Evolutionary conservation across 768 basidiomycete species (phyloP).

Genomic region (Amanita pallidorosea): DNA sequence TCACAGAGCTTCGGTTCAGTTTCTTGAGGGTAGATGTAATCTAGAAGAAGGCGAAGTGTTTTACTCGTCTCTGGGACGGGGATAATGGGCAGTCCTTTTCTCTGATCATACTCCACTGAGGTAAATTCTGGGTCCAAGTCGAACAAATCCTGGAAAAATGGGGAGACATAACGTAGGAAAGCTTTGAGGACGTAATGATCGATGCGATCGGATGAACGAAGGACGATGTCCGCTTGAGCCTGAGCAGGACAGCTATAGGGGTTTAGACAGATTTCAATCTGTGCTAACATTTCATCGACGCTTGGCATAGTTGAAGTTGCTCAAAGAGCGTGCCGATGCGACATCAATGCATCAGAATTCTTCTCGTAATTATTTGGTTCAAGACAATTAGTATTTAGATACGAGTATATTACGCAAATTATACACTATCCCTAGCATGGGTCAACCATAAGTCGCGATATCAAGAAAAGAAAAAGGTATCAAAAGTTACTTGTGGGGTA

Average conservation of each 20-base stretch:
- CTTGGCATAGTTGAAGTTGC: too few relatives aligned
- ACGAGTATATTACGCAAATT: too few relatives aligned
- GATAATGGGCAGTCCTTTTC: constrained; percentile 3
- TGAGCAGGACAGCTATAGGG: too few relatives aligned
- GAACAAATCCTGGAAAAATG: constrained; percentile 22
- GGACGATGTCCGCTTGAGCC: constrained; percentile 12
- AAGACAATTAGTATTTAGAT: too few relatives aligned
- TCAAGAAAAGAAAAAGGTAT: neutral
- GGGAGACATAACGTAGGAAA: constrained; percentile 19
- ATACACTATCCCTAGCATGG: too few relatives aligned
- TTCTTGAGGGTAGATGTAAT: constrained; percentile 1
- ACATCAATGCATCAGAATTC: too few relatives aligned
- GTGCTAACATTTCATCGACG: too few relatives aligned
- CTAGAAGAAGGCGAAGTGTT: constrained; percentile 7
- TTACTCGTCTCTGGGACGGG: constrained; percentile 8
- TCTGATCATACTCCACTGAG: neutral
- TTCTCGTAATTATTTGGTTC: too few relatives aligned
- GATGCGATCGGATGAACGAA: constrained; percentile 17
- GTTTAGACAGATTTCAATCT: too few relatives aligned
- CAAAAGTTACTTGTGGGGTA: neutral
- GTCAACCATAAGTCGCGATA: too few relatives aligned
- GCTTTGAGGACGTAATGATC: constrained; percentile 18
- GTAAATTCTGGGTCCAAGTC: constrained; percentile 10
- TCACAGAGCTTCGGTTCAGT: neutral
- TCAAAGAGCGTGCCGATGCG: too few relatives aligned